phyloP scores from a whole-genome alignment of 495 filamentous ascomycete genomes.

The Immersiella caudata region DNA sequence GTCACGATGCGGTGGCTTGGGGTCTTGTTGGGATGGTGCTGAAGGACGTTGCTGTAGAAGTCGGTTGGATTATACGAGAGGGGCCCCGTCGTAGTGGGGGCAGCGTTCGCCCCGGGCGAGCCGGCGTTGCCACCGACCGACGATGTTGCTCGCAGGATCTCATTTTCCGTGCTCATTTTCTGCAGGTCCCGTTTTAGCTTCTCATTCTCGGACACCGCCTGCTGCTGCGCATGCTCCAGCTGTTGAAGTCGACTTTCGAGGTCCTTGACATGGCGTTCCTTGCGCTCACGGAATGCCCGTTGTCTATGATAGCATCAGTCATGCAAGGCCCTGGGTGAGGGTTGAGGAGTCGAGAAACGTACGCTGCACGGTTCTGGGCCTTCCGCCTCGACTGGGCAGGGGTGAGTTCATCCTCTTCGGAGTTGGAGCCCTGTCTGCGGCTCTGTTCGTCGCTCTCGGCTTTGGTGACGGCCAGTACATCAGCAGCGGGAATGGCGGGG shows the following conservation, averaged over 20 bases:
- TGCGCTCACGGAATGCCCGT: conserved; percentile 94
- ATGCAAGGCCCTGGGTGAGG: neutral
- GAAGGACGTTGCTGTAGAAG: conserved; percentile 61
- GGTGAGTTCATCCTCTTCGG: conserved; percentile 63
- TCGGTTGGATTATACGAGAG: conserved; percentile 75
- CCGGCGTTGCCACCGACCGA: conserved; percentile 30
- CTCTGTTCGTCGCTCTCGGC: conserved; percentile 47
- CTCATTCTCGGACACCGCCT: conserved; percentile 68
- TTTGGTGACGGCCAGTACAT: conserved; percentile 43
- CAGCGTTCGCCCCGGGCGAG: conserved; percentile 29
- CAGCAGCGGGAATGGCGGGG: conserved; percentile 29
- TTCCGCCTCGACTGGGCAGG: conserved; percentile 87
- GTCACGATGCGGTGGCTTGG: conserved; percentile 71
- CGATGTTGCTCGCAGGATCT: conserved; percentile 87
- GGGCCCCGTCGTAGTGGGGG: conserved; percentile 61
- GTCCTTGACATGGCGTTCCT: conserved; percentile 90
- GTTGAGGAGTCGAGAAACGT: conserved; percentile 46
- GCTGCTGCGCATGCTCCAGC: conserved; percentile 60
- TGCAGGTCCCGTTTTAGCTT: conserved; percentile 81
- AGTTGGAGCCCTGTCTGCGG: conserved; percentile 48
- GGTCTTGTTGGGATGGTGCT: conserved; percentile 60
- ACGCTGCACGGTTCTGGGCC: conserved; percentile 96
- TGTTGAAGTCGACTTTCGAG: conserved; percentile 83
- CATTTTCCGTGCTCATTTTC: conserved; percentile 82
- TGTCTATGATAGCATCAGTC: conserved; percentile 59